Evolutionary conservation across 306 rosid species (phyloP).

Genomic region (Glycine latifolia): DNA sequence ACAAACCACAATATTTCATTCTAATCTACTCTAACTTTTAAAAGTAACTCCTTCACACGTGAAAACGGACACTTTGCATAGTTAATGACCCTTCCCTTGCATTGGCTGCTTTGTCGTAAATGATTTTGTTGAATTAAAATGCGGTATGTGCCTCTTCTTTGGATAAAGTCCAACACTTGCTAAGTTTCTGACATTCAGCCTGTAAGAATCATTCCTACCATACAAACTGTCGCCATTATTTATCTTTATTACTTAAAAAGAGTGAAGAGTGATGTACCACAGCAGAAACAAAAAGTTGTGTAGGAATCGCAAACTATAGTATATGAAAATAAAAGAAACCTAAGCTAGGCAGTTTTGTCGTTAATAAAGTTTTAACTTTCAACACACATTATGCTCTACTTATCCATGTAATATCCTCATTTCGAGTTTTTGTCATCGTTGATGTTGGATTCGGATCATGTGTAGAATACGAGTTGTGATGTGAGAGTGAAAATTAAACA

Average conservation of each 20-base stretch:
- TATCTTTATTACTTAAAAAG: background rate
- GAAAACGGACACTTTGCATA: background rate
- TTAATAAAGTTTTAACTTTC: background rate
- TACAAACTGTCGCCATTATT: background rate
- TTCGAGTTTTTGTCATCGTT: background rate
- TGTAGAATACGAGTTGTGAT: background rate
- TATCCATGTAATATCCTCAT: background rate
- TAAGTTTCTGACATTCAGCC: conserved; percentile 4
- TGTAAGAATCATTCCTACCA: conserved; percentile 26
- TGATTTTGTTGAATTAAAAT: background rate
- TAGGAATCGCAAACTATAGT: background rate
- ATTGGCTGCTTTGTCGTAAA: background rate
- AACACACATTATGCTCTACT: background rate
- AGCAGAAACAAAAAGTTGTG: background rate
- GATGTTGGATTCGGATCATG: too few relatives aligned
- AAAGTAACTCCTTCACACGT: background rate
- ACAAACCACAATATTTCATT: too few relatives aligned
- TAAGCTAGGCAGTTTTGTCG: background rate
- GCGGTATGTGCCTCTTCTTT: background rate
- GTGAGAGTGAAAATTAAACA: background rate
- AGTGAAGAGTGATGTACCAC: background rate
- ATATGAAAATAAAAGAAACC: background rate
- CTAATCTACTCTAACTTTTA: background rate
- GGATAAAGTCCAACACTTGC: conserved; percentile 30
- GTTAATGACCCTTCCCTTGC: background rate